A percentile compares a stretch with the other conserved stretches of the same genome.
Evolutionary conservation across 148 eudicot genomes (phyloP).

Genomic region (Chenopodium formosanum): DNA sequence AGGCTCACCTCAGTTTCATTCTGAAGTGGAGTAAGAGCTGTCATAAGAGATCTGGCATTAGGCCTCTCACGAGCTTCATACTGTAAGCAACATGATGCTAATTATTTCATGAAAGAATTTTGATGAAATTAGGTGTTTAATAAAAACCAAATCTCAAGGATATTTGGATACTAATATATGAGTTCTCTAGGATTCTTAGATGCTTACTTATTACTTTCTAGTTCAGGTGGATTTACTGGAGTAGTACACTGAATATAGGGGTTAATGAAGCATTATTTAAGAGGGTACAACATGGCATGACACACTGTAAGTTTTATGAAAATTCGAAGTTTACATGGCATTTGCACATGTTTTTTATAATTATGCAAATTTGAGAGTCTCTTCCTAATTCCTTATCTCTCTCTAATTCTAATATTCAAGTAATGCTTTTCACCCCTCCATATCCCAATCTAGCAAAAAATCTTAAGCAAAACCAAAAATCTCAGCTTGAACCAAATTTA

Average conservation of each 20-base stretch:
- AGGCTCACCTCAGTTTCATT: constrained; percentile 66
- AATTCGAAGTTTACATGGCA: constrained; percentile 54
- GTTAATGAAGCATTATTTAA: not conserved
- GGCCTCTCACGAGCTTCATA: constrained; percentile 89
- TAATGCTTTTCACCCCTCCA: too few relatives aligned
- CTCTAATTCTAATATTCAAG: too few relatives aligned
- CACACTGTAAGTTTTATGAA: not conserved
- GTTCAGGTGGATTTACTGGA: not conserved
- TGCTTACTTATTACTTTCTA: not conserved
- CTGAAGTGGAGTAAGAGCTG: constrained; percentile 67
- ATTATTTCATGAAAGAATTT: not conserved
- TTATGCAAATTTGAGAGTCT: too few relatives aligned
- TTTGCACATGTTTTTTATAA: too few relatives aligned
- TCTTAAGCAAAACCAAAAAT: not conserved
- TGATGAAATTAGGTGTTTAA: not conserved
- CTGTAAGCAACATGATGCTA: constrained; percentile 85
- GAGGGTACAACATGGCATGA: not conserved
- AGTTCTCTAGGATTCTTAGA: not conserved
- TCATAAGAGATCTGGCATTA: constrained; percentile 59
- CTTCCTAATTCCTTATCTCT: too few relatives aligned
- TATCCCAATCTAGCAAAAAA: too few relatives aligned
- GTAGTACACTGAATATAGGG: not conserved
- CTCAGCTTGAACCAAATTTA: not conserved
- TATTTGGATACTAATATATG: not conserved
- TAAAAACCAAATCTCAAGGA: not conserved